phyloP scores from a whole-genome alignment of 805 yeast species.

The Cyberlindnera sargentensis region DNA sequence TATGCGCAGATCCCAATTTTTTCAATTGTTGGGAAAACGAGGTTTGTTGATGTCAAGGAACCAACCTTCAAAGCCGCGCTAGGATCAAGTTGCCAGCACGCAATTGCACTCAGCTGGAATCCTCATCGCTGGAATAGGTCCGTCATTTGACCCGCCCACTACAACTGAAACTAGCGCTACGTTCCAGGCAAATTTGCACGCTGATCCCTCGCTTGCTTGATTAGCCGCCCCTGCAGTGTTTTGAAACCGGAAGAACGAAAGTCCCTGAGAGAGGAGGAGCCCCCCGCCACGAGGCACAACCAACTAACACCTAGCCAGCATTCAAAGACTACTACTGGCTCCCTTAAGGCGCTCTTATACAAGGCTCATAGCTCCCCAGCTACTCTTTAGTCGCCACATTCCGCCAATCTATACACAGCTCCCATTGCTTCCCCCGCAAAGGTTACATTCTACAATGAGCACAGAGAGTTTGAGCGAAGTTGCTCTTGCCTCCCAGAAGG shows the following conservation, averaged over 20 bases:
- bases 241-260: no score
- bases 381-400: neutral
- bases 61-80: neutral
- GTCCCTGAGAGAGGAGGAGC: no score
- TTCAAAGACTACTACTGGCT: constrained; percentile 12
- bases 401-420: neutral
- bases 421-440: neutral
- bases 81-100: no score
- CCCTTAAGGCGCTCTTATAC: constrained; percentile 5
- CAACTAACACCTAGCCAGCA: constrained; percentile 7
- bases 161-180: no score
- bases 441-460: constrained; percentile 24
- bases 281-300: neutral
- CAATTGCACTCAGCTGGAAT: no score
- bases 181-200: no score
- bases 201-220: no score
- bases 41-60: neutral
- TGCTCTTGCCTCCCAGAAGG: constrained; percentile 22
- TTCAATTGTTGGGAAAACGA: neutral
- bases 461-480: constrained; percentile 35
- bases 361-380: neutral
- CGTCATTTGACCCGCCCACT: no score
- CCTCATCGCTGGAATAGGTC: no score
- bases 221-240: no score
- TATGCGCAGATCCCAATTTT: neutral